Base-by-base conservation (phyloP, 2,329 filamentous ascomycete genomes). In the Colletotrichum agaves region DNA sequence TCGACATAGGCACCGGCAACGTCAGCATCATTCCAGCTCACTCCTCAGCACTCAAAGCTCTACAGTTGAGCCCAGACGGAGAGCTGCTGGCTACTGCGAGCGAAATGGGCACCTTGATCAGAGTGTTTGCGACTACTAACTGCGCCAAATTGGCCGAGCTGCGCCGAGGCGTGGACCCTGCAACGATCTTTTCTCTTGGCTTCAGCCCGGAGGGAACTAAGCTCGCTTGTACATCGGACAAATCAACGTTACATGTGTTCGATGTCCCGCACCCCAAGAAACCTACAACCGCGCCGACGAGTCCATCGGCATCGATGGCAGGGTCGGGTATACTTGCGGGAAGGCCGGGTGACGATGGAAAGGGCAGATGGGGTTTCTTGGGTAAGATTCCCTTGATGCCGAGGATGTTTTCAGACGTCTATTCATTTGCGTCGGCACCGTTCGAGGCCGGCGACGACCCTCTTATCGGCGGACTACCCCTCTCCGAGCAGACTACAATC, bases 21-120 rank as follows among this genome's bases (percentile, higher is more conserved):
- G 93, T 98, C 71, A 97, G 91, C 80, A 97, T 99, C 77, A 93
- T 98, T 67, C 93, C 94, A 1, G 96, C 95, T 3, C 96, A 99
- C 77, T 90, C 91, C 4, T 91, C 91, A 0, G 85, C 91, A 0
- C 82, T 99, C 17, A 88, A 91, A 68, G 93, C 94, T 46, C 84
- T 99, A 71, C 87, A 90, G 11, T 82, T 99, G 39, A 97, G 93
- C 72, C 85, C 85, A 0, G 92, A 97, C 75, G 94, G 93, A 3
- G 88, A 93, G 55, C 80, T 97, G 15, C 82, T 98, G 33, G 96
- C 94, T 13, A 98, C 94, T 1, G 95, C 95, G 11, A 97, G 94
- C 77, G 93, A 97, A 78, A 93, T 87, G 72, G 96, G 96, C 37
- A 99, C 96, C 1, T 83, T 99, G 23, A 88, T 98, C 73, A 91